phyloP scores from a whole-genome alignment of 257 asterid genomes.

The Nicotiana otophora region DNA sequence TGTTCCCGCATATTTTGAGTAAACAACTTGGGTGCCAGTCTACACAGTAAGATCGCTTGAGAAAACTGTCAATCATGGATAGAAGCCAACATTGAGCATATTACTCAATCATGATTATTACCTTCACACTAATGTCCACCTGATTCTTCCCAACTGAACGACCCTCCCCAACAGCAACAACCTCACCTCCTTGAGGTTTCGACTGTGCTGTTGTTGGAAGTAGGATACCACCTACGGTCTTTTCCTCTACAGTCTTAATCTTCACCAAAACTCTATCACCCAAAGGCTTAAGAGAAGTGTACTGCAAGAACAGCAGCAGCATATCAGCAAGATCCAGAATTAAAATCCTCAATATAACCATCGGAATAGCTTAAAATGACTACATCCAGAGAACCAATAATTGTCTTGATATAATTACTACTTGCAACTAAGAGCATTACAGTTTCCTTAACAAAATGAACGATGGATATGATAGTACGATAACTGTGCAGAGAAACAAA shows the following conservation, averaged over 20 bases:
- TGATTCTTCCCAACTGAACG: conserved; percentile 67
- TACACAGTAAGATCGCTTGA: conserved; percentile 14
- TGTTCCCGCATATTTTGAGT: conserved; percentile 93
- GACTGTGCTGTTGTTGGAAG: conserved; percentile 71
- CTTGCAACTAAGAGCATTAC: no score
- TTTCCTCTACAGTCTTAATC: conserved; percentile 75
- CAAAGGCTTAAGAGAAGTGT: conserved; percentile 87
- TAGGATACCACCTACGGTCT: conserved; percentile 79
- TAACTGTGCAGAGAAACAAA: no score
- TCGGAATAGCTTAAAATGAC: no score
- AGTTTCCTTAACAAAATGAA: no score
- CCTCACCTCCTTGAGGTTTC: conserved; percentile 86
- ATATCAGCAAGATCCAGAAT: no score
- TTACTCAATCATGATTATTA: conserved; percentile 16
- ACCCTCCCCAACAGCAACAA: conserved; percentile 94
- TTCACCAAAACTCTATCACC: conserved; percentile 91
- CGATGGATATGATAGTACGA: no score
- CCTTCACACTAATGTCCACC: conserved; percentile 77
- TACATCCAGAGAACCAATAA: no score
- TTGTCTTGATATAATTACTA: no score
- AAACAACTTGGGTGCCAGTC: conserved; percentile 77
- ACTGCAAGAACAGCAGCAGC: conserved; percentile 33
- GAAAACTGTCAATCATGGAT: background rate
- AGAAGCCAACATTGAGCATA: background rate
- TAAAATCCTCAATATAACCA: no score